Percentiles rank a stretch among this genome's conserved stretches.
Evolutionary conservation across 2,329 filamentous ascomycete species (phyloP).

Genomic region (Fusarium abutilonis): DNA sequence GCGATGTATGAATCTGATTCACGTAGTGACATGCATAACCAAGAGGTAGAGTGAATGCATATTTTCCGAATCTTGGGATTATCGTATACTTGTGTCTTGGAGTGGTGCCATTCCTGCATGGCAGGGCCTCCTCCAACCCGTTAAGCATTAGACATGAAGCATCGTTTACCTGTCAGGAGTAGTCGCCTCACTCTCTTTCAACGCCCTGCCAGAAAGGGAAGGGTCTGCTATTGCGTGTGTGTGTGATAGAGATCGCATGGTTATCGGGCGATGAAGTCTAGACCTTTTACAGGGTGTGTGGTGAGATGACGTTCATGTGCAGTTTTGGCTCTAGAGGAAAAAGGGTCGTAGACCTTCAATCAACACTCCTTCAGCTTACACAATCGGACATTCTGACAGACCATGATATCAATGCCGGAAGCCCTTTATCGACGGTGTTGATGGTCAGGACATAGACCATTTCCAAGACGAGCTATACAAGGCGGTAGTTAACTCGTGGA

Average conservation of each 20-base stretch:
- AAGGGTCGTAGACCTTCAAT: no score
- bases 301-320: neutral
- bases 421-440: no score
- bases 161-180: constrained; percentile 11
- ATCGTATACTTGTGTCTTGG: neutral
- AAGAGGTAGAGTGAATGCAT: neutral
- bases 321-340: no score
- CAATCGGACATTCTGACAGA: no score
- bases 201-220: constrained; percentile 16
- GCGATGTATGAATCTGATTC: neutral
- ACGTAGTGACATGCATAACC: neutral
- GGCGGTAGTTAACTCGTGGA: no score
- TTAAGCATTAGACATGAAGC: constrained; percentile 29
- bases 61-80: constrained; percentile 4
- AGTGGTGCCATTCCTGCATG: constrained; percentile 25
- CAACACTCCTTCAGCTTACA: no score
- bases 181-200: constrained; percentile 24
- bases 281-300: neutral
- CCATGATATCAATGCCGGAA: no score
- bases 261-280: neutral
- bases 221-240: no score
- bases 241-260: no score
- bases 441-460: no score
- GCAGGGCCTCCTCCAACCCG: constrained; percentile 34
- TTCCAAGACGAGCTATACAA: no score